Conservation (phyloP, 2,329 filamentous ascomycete species). For the Aspergillus ustus region DNA sequence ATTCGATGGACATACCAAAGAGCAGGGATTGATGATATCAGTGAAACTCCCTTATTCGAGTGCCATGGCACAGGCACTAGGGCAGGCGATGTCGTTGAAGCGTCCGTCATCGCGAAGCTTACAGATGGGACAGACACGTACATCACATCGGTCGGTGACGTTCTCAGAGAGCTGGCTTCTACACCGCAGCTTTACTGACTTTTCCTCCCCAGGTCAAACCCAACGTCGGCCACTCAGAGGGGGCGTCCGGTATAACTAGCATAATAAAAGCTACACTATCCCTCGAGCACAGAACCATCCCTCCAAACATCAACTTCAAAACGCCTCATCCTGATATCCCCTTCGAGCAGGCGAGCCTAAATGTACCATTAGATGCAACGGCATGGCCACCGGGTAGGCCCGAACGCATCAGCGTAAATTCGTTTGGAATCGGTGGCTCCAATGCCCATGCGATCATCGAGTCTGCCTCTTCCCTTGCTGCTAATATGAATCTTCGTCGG, state of each 20-base stretch:
- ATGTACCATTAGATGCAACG: neutral
- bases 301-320: slow-evolving; percentile 26
- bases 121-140: slow-evolving; percentile 4
- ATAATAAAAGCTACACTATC: slow-evolving; percentile 22
- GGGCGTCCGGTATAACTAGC: slow-evolving; percentile 21
- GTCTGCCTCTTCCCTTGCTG: slow-evolving; percentile 2
- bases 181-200: no score
- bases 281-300: slow-evolving; percentile 20
- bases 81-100: slow-evolving; percentile 17
- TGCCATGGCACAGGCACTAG: slow-evolving; percentile 19
- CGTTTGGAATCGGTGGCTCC: slow-evolving; percentile 30
- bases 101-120: slow-evolving; percentile 8
- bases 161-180: no score
- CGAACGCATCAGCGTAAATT: slow-evolving; percentile 33
- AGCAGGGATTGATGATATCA: neutral
- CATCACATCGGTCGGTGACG: slow-evolving; percentile 13
- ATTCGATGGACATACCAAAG: slow-evolving; percentile 10
- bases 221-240: slow-evolving; percentile 27
- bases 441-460: slow-evolving; percentile 19
- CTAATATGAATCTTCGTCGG: no score
- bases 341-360: neutral
- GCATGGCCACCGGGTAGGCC: slow-evolving; percentile 26
- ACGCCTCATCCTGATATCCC: slow-evolving; percentile 27
- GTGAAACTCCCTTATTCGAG: neutral
- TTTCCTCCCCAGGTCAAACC: slow-evolving; percentile 18